Evolutionary conservation across 495 filamentous ascomycete species (phyloP).

Genomic region (Penicillium nucicola): DNA sequence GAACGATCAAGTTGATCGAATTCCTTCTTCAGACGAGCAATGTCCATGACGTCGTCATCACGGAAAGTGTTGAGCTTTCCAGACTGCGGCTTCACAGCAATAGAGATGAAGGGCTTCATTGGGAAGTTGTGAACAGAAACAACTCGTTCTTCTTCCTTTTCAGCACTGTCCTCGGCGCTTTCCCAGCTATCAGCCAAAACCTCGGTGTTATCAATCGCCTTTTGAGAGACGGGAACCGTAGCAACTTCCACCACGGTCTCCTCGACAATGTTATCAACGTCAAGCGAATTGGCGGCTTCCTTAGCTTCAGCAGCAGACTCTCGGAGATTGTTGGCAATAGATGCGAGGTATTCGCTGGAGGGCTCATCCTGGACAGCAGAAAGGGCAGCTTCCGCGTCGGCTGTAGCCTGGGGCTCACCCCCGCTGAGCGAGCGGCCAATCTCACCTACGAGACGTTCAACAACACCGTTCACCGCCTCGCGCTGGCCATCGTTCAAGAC

Average conservation of each 20-base stretch:
- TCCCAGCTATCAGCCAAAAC: conserved; percentile 67
- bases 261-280: conserved; percentile 48
- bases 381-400: conserved; percentile 24
- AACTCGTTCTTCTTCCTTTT: conserved; percentile 61
- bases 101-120: conserved; percentile 89
- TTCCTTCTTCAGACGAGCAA: conserved; percentile 91
- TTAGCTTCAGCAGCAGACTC: conserved; percentile 26
- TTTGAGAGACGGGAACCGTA: conserved; percentile 54
- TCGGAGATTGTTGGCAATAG: conserved; percentile 33
- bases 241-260: conserved; percentile 56
- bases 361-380: conserved; percentile 28
- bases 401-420: conserved; percentile 52
- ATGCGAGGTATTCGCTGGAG: conserved; percentile 31
- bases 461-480: conserved; percentile 69
- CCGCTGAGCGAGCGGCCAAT: conserved; percentile 68
- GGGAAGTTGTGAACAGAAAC: conserved; percentile 91
- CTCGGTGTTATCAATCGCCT: conserved; percentile 57
- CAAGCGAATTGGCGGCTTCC: not conserved
- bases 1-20: conserved; percentile 97
- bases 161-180: conserved; percentile 71
- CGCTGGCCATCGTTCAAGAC: conserved; percentile 38
- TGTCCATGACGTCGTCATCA: conserved; percentile 74
- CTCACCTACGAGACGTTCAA: conserved; percentile 63
- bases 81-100: conserved; percentile 45
- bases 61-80: conserved; percentile 52